Base-by-base conservation (phyloP, 306 rosid genomes). In the Ceratonia siliqua region DNA sequence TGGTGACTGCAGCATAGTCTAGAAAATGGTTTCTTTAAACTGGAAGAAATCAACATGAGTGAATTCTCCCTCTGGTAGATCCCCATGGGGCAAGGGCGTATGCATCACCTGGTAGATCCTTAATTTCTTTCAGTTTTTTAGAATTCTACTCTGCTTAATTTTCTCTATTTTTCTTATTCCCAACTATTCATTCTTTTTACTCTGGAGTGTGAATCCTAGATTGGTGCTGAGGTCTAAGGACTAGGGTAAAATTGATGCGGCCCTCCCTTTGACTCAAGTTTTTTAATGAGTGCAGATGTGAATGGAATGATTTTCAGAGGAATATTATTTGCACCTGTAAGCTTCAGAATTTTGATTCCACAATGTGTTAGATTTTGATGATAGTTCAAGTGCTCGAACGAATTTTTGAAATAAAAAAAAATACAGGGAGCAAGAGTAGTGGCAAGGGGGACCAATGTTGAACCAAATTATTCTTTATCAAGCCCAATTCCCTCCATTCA, bases 151-250 rank as follows among this genome's bases (percentile, higher is more conserved):
- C 33, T 22, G 30, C 13, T 8, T n/a, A 13, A 17, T 15, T n/a
- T 38, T 24, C 8, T 5, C n/a, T 17, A 14, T 39, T 56, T 18
- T 38, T 3, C 42, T 13, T 57, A 45, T 27, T 70, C 4, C 43
- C 42, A 12, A 55, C 70, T 24, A 50, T 58, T 68, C 43, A 33
- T 62, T 22, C 3, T n/a, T 36, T 64, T 62, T 6, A 41, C 52
- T 62, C 24, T 71, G 48, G 52, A 8, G 13, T 77, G 42, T 78
- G 77, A 55, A 74, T 74, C 80, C 62, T 80, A 93, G 98, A 82
- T 93, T 22, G 98, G 98, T 10, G 86, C 95, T 5, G 98, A 93
- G 76, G 98, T 93, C n/a, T n/a, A n/a, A n/a, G n/a, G n/a, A n/a
- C 38, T 81, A 81, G 7, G 98, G 98, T 11, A 93, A 87, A 87